A percentile compares a stretch with the other conserved stretches of the same genome.
These are phyloP conservation scores for Raphanus sativus DNA, from an alignment of 345 rosid species.

Conservation along the genomic window DNA sequence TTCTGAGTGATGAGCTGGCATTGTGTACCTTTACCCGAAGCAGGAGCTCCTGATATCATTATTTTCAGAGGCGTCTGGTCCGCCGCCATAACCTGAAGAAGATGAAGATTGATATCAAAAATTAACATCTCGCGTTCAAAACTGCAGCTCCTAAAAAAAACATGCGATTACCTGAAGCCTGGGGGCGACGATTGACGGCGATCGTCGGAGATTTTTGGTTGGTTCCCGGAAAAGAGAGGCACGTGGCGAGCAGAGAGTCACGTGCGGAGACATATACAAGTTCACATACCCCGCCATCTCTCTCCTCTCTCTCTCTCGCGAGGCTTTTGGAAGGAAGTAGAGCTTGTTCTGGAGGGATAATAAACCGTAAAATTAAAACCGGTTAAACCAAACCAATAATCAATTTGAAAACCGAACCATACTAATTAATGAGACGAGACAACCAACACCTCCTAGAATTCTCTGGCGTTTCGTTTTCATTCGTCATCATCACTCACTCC, in stretches of 20 bases:
- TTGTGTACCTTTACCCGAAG: conserved; percentile 49
- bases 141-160: neutral
- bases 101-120: neutral
- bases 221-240: conserved; percentile 12
- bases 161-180: conserved; percentile 31
- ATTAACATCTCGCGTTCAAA: neutral
- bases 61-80: conserved; percentile 51
- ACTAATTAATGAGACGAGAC: neutral
- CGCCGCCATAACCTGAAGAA: conserved; percentile 36
- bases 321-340: no score
- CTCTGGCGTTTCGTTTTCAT: neutral
- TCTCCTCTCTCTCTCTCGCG: no score
- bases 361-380: neutral
- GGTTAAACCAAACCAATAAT: neutral
- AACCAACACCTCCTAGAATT: conserved; percentile 11
- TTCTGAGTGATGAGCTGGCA: conserved; percentile 89
- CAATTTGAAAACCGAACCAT: neutral
- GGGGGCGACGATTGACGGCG: conserved; percentile 7
- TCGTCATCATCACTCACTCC: neutral
- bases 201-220: conserved; percentile 15
- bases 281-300: no score
- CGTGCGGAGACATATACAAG: no score
- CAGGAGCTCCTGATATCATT: conserved; percentile 97
- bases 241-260: neutral
- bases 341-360: no score